Conservation (phyloP, 2,329 filamentous ascomycete genomes). For the Talaromyces atroroseus region DNA sequence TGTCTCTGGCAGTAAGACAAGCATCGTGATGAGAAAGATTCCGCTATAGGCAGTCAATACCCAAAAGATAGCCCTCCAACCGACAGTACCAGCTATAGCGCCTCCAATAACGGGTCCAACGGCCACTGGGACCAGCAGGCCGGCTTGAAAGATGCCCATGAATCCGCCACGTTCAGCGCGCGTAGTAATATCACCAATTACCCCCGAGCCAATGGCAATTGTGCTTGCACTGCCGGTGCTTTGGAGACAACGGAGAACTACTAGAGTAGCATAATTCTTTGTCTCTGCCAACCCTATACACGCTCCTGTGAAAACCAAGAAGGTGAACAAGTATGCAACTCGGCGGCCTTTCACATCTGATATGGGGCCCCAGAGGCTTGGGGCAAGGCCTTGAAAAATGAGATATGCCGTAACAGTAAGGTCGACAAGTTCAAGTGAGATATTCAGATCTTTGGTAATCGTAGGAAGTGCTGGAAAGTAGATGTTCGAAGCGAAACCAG, state of each 20-base stretch:
- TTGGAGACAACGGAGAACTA: slow-evolving; percentile 40
- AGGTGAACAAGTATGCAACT: slow-evolving; percentile 33
- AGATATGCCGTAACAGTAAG: slow-evolving; percentile 45
- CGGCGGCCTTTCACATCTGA: slow-evolving; percentile 40
- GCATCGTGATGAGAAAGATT: slow-evolving; percentile 27
- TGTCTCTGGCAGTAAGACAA: slow-evolving; percentile 38
- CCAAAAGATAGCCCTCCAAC: slow-evolving; percentile 43
- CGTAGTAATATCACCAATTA: slow-evolving; percentile 41
- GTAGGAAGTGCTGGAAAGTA: slow-evolving; percentile 43
- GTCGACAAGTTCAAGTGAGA: slow-evolving; percentile 35
- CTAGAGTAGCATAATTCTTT: slow-evolving; percentile 33
- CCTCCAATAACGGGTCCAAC: slow-evolving; percentile 43
- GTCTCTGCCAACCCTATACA: slow-evolving; percentile 38
- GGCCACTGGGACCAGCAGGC: slow-evolving; percentile 31
- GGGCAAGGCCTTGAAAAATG: slow-evolving; percentile 35
- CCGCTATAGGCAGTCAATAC: slow-evolving; percentile 36
- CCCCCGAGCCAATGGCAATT: slow-evolving; percentile 39
- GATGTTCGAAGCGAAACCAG: slow-evolving; percentile 37
- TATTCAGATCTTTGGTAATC: slow-evolving; percentile 36
- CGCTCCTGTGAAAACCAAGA: slow-evolving; percentile 37
- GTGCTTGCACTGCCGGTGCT: slow-evolving; percentile 41
- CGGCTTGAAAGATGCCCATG: slow-evolving; percentile 38
- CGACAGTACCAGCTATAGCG: slow-evolving; percentile 29
- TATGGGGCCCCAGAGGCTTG: slow-evolving; percentile 38
- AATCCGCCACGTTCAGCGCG: slow-evolving; percentile 37